Conservation (phyloP, 2,329 filamentous ascomycete genomes). For the Xylaria sp. region DNA sequence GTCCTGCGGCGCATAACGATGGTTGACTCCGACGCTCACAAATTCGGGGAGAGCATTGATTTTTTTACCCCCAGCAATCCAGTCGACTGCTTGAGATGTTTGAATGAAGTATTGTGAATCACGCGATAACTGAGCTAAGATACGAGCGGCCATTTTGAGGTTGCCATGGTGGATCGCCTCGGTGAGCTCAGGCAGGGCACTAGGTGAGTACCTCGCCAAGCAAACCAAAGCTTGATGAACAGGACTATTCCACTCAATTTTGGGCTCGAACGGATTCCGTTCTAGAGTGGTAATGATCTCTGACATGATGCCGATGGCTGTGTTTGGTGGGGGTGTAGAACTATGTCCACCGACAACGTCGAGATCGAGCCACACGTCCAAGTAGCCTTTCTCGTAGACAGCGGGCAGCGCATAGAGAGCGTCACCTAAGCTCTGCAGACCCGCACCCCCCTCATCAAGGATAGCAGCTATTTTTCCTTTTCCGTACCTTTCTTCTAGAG, state of each 20-base stretch:
- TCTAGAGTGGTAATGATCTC: slow-evolving; percentile 18
- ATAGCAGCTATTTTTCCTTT: slow-evolving; percentile 21
- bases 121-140: background rate
- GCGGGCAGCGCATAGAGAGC: slow-evolving; percentile 21
- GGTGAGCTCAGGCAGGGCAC: slow-evolving; percentile 19
- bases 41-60: slow-evolving; percentile 26
- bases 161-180: background rate
- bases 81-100: slow-evolving; percentile 18
- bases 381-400: slow-evolving; percentile 26
- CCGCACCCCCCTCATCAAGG: slow-evolving; percentile 15
- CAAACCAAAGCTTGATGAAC: slow-evolving; percentile 23
- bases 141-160: slow-evolving; percentile 10
- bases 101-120: slow-evolving; percentile 21
- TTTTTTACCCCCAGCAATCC: slow-evolving; percentile 17
- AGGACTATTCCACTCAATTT: slow-evolving; percentile 1
- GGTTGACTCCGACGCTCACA: slow-evolving; percentile 19
- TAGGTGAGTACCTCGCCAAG: slow-evolving; percentile 16
- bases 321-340: slow-evolving; percentile 14
- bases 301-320: slow-evolving; percentile 23
- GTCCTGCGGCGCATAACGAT: slow-evolving; percentile 25
- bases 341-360: slow-evolving; percentile 17
- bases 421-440: slow-evolving; percentile 11
- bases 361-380: slow-evolving; percentile 23
- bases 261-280: slow-evolving; percentile 15
- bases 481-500: slow-evolving; percentile 16